Percentiles rank a stretch among this genome's conserved stretches.
These are phyloP conservation scores for Thermochaetoides thermophila DNA, from an alignment of 495 filamentous ascomycete species.

Conservation along the genomic window DNA sequence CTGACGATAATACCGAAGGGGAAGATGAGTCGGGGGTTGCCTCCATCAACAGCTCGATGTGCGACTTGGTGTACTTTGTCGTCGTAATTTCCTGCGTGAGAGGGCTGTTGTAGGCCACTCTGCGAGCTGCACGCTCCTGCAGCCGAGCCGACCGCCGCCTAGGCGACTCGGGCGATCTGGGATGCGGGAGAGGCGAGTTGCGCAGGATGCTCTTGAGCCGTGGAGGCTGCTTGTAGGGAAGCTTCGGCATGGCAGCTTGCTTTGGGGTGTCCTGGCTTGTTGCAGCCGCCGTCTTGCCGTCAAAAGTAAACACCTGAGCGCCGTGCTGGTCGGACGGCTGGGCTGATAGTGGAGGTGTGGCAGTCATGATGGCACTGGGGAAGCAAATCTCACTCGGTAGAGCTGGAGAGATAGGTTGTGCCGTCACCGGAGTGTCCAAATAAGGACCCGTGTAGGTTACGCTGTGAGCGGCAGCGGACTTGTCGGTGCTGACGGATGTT, in stretches of 20 bases:
- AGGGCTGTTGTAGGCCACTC: constrained; percentile 40
- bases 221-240: constrained; percentile 52
- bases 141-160: constrained; percentile 32
- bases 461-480: constrained; percentile 22
- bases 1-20: no score
- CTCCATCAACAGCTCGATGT: constrained; percentile 38
- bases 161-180: constrained; percentile 30
- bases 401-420: constrained; percentile 28
- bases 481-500: constrained; percentile 12
- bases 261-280: constrained; percentile 15
- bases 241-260: constrained; percentile 8
- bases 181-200: constrained; percentile 51
- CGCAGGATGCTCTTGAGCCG: constrained; percentile 59
- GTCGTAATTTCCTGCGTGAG: constrained; percentile 41
- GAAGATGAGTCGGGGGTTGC: constrained; percentile 32
- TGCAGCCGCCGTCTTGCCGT: background rate
- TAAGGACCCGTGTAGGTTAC: constrained; percentile 28
- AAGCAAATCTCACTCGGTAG: constrained; percentile 7
- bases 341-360: constrained; percentile 37
- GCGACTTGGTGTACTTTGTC: constrained; percentile 37
- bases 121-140: constrained; percentile 30
- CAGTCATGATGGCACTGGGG: constrained; percentile 19
- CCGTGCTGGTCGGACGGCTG: constrained; percentile 23
- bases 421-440: constrained; percentile 31
- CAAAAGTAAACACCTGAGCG: constrained; percentile 26